phyloP scores from a whole-genome alignment of 345 rosid species.

The Aurinia saxatilis region DNA sequence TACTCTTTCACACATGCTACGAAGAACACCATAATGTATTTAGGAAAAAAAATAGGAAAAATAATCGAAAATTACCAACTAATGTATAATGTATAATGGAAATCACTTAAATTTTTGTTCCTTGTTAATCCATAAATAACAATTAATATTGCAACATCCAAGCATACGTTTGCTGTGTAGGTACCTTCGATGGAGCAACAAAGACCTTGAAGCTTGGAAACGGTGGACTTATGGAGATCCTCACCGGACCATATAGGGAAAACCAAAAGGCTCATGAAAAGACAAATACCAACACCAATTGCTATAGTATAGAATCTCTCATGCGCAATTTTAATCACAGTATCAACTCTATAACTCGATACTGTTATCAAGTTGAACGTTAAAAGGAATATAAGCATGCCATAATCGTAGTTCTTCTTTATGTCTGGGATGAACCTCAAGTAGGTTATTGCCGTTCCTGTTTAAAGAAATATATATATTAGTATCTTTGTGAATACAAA shows the following conservation, averaged over 20 bases:
- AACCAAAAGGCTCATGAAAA: slow-evolving; percentile 53
- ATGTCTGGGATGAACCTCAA: slow-evolving; percentile 63
- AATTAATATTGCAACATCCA: too few relatives aligned
- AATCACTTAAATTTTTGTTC: too few relatives aligned
- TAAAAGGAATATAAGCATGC: slow-evolving; percentile 72
- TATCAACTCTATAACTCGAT: slow-evolving; percentile 56
- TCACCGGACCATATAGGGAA: slow-evolving; percentile 81
- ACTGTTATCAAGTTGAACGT: slow-evolving; percentile 74
- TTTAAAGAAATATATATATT: background rate
- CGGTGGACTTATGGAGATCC: slow-evolving; percentile 63
- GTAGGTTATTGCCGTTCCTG: slow-evolving; percentile 68
- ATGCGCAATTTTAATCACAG: slow-evolving; percentile 54
- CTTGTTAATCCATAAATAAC: too few relatives aligned
- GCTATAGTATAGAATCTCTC: slow-evolving; percentile 59
- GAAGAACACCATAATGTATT: background rate
- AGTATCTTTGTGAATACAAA: background rate
- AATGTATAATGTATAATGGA: too few relatives aligned
- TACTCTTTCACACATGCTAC: slow-evolving; percentile 61
- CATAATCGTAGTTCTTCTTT: slow-evolving; percentile 79
- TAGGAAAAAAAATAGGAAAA: too few relatives aligned
- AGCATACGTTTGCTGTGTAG: too few relatives aligned
- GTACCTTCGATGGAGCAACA: slow-evolving; percentile 63
- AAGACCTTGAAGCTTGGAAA: slow-evolving; percentile 55
- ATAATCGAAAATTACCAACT: too few relatives aligned
- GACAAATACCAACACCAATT: slow-evolving; percentile 64